Conservation (phyloP, 2,329 filamentous ascomycete genomes). For the Aspergillus brunneoviolaceus region DNA sequence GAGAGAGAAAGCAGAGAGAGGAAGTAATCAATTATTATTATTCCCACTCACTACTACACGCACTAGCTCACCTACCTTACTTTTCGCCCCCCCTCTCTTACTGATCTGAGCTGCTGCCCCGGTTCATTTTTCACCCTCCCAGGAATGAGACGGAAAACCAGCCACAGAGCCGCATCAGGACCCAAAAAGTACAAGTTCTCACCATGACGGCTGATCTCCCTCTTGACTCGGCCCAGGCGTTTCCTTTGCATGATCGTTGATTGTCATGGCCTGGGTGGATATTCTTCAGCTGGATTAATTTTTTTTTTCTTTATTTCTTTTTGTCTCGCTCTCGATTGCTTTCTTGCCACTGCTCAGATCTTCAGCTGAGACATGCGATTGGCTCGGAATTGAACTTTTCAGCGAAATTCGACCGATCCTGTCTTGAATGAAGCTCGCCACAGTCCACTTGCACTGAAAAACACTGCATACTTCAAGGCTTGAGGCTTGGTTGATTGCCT, state of each 20-base stretch:
- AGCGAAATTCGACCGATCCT: too few relatives aligned
- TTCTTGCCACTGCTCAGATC: background rate
- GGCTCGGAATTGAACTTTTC: background rate
- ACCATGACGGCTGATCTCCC: background rate
- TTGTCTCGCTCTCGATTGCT: too few relatives aligned
- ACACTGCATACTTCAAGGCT: too few relatives aligned
- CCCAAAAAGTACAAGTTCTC: background rate
- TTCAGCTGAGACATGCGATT: background rate
- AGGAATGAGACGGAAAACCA: background rate
- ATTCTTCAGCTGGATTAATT: background rate
- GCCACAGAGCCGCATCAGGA: background rate
- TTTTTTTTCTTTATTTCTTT: background rate
- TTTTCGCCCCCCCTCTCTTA: background rate
- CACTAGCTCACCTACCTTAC: too few relatives aligned
- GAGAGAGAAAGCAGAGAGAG: background rate
- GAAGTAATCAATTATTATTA: background rate
- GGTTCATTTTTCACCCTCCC: background rate
- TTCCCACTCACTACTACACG: background rate
- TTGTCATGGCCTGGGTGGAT: background rate
- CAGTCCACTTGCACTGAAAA: too few relatives aligned
- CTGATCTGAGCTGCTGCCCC: background rate
- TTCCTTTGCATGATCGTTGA: background rate
- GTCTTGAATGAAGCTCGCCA: too few relatives aligned
- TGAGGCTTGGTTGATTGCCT: too few relatives aligned
- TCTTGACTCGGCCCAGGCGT: background rate